Evolutionary conservation across 2,329 filamentous ascomycete genomes (phyloP).

Genomic region (Neonectria magnoliae): DNA sequence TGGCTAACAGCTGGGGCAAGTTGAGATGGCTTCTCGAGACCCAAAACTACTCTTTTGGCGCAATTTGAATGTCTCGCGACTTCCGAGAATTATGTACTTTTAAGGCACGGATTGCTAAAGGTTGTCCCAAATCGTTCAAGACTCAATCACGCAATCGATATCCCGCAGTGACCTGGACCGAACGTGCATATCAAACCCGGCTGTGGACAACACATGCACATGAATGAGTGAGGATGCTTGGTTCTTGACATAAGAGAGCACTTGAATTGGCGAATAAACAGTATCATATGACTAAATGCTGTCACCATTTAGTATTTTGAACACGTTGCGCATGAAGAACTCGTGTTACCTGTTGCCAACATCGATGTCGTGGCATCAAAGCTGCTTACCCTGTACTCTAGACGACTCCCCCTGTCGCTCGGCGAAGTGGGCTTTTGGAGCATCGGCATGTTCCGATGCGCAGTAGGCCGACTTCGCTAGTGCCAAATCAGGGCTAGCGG

Average conservation of each 20-base stretch:
- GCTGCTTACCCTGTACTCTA: neutral
- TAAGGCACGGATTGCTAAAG: conserved; percentile 11
- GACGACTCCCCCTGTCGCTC: neutral
- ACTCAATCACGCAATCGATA: conserved; percentile 36
- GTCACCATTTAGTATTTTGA: neutral
- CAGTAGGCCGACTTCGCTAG: conserved; percentile 8
- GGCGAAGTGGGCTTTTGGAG: neutral
- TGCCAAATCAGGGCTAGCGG: conserved; percentile 4
- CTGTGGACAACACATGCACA: conserved; percentile 19
- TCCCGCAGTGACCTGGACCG: conserved; percentile 12
- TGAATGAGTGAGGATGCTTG: neutral
- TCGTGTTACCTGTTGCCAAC: neutral
- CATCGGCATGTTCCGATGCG: conserved; percentile 30
- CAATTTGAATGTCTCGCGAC: conserved; percentile 23
- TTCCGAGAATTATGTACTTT: conserved; percentile 28
- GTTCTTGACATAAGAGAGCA: neutral
- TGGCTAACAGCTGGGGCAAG: neutral
- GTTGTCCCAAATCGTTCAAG: conserved; percentile 19
- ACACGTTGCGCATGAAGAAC: neutral
- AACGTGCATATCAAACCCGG: neutral
- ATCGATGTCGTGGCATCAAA: neutral
- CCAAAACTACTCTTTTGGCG: neutral
- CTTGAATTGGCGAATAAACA: conserved; percentile 1
- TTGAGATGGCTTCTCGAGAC: neutral
- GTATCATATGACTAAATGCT: neutral